A percentile compares a stretch with the other conserved stretches of the same genome.
Conservation (phyloP, 805 yeast genomes). For the Starmera pachycereana region DNA sequence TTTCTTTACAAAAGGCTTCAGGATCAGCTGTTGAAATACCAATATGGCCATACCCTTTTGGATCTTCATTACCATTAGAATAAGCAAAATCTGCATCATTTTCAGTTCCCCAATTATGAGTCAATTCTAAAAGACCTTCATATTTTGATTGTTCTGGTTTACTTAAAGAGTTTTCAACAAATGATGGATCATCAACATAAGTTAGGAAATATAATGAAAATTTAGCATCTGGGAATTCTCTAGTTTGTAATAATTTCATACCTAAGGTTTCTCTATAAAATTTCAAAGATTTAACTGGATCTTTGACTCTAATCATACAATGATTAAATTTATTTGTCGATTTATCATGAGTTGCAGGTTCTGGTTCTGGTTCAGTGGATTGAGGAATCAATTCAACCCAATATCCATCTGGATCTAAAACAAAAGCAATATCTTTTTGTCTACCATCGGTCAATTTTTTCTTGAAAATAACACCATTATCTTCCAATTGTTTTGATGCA, state of each 20-base stretch:
- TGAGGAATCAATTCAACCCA: constrained; percentile 87
- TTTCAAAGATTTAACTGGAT: constrained; percentile 61
- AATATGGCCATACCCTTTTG: constrained; percentile 82
- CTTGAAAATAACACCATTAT: constrained; percentile 61
- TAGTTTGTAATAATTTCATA: constrained; percentile 54
- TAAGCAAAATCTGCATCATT: constrained; percentile 61
- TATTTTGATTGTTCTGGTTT: constrained; percentile 27
- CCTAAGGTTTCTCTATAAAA: constrained; percentile 80
- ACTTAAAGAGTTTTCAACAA: constrained; percentile 30
- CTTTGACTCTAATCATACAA: constrained; percentile 87
- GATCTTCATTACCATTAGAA: constrained; percentile 73
- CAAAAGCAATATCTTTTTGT: constrained; percentile 89
- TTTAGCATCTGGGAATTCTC: constrained; percentile 54
- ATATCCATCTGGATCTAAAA: constrained; percentile 90
- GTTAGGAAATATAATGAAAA: constrained; percentile 85
- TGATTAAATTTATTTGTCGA: constrained; percentile 60
- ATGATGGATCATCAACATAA: constrained; percentile 39
- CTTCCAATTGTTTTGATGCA: constrained; percentile 48
- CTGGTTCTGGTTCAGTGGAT: constrained; percentile 23
- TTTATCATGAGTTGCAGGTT: constrained; percentile 20
- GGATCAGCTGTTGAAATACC: constrained; percentile 65
- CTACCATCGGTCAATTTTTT: constrained; percentile 85
- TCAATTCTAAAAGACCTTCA: constrained; percentile 77
- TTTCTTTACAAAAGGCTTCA: constrained; percentile 38
- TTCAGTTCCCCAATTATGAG: constrained; percentile 96